phyloP scores from a whole-genome alignment of 768 basidiomycete species.

The Kwoniella dejecticola region DNA sequence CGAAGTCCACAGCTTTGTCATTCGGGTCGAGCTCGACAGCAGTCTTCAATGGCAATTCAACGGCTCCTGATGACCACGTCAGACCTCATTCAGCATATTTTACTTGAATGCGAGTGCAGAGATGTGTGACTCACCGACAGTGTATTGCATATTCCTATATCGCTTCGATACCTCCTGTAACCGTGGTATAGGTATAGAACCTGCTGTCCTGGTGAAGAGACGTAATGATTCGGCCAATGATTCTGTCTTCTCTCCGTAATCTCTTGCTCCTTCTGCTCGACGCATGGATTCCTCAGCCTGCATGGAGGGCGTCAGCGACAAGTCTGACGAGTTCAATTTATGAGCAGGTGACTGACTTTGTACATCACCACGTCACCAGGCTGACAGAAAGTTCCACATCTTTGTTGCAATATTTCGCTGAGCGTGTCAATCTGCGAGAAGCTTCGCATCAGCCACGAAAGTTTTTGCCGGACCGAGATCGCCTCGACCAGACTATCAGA shows the following conservation, averaged over 20 bases:
- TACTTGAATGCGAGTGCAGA: background rate
- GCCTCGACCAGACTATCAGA: constrained; percentile 7
- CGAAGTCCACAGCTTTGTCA: constrained; percentile 63
- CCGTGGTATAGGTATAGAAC: constrained; percentile 78
- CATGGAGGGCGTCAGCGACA: background rate
- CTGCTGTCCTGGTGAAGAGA: constrained; percentile 83
- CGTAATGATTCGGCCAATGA: constrained; percentile 83
- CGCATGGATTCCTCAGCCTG: constrained; percentile 92
- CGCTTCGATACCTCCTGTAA: constrained; percentile 84
- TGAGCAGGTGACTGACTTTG: constrained; percentile 65
- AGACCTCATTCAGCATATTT: background rate
- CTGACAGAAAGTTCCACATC: constrained; percentile 97
- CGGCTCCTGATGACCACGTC: constrained; percentile 63
- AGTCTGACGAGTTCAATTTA: background rate
- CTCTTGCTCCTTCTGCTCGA: constrained; percentile 79
- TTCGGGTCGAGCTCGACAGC: constrained; percentile 77
- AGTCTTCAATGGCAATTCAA: constrained; percentile 81
- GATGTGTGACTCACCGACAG: constrained; percentile 64
- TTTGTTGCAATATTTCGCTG: constrained; percentile 87
- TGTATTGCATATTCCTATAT: constrained; percentile 79
- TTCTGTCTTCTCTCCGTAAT: constrained; percentile 71
- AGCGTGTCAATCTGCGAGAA: constrained; percentile 82
- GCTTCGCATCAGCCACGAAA: background rate
- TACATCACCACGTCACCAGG: constrained; percentile 97
- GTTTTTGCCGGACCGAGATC: background rate